These are phyloP conservation scores for Penicillium sp. DNA, from an alignment of 2,329 filamentous ascomycete species.

Conservation along the genomic window DNA sequence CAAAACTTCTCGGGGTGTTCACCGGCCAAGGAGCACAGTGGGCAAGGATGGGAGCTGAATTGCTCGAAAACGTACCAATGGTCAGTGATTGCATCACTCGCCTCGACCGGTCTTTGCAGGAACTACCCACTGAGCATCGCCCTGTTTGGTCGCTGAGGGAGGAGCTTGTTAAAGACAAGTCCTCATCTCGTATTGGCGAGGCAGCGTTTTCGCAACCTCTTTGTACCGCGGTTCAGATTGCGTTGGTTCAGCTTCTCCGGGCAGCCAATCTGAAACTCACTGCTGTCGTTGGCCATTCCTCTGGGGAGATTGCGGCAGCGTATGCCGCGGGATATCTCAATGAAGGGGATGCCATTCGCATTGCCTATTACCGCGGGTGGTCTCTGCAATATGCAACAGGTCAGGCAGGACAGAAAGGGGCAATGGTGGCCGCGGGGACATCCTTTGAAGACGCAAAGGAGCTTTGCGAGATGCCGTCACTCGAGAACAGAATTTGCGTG, in stretches of 20 bases:
- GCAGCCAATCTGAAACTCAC: conserved; percentile 34
- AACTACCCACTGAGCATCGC: conserved; percentile 21
- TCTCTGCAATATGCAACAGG: conserved; percentile 22
- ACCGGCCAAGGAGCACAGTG: conserved; percentile 36
- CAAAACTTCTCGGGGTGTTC: conserved; percentile 25
- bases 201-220: conserved; percentile 26
- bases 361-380: conserved; percentile 49
- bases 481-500: conserved; percentile 31
- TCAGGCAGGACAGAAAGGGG: conserved; percentile 30
- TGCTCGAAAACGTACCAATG: conserved; percentile 13
- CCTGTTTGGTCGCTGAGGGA: conserved; percentile 23
- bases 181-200: conserved; percentile 18
- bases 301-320: conserved; percentile 52
- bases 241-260: conserved; percentile 26
- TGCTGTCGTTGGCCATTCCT: conserved; percentile 50
- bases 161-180: conserved; percentile 15
- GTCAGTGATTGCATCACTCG: conserved; percentile 13
- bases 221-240: conserved; percentile 30
- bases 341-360: conserved; percentile 42
- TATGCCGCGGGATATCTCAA: conserved; percentile 50
- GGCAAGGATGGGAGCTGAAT: conserved; percentile 28
- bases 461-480: conserved; percentile 25
- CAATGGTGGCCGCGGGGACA: conserved; percentile 51
- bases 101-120: conserved; percentile 19
- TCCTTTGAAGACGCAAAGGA: conserved; percentile 37